Evolutionary conservation across 164 flowering plant genomes (phyloP), one percentile per base, ranked within the genome.

Genomic region (Macadamia integrifolia): DNA sequence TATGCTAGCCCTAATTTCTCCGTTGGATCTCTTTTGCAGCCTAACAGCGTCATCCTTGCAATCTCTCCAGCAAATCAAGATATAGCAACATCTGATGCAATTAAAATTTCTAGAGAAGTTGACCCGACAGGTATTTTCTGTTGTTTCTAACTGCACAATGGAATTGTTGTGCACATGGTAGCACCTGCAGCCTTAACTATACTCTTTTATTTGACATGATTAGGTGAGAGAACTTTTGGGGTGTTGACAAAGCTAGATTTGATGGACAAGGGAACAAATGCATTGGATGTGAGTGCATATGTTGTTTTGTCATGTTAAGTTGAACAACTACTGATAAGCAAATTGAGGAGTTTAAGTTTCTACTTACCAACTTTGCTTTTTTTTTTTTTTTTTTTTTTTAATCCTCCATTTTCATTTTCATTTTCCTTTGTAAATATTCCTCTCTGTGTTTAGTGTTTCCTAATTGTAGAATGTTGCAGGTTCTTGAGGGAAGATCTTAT

Each of bases 31-130:
- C 17, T 67, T 66, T 64, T 79, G 81, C 68, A 89, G 96, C 97
- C 97, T 29, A 92, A 87, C 84, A 82, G 84, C 83, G 83, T 92
- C 60, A 89, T 92, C 58, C 72, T 92, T 72, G 97, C 97, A 70
- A 89, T 92, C 70, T 82, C 97, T 72, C 97, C 96, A 55, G 96
- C 97, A 17, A 91, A 91, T 80, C 97, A 91, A 82, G 97, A 91
- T 80, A 89, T 91, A 76, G 96, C 97, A 59, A 91, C 97, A 59
- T 91, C 97, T 31, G 97, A 91, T 79, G 96, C 97, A 53, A 91
- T 91, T 44, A 91, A 89, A 71, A 87, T 91, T 58, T 89, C 92
- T 12, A 87, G 88, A 75, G 97, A 91, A 78, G 97, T 91, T 66
- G 97, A 91, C 74, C 93, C 97, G 17, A 1, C 89, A 72, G 97